phyloP scores from a whole-genome alignment of 1,284 basidiomycete genomes.

The Kalmanozyma brasiliensis region DNA sequence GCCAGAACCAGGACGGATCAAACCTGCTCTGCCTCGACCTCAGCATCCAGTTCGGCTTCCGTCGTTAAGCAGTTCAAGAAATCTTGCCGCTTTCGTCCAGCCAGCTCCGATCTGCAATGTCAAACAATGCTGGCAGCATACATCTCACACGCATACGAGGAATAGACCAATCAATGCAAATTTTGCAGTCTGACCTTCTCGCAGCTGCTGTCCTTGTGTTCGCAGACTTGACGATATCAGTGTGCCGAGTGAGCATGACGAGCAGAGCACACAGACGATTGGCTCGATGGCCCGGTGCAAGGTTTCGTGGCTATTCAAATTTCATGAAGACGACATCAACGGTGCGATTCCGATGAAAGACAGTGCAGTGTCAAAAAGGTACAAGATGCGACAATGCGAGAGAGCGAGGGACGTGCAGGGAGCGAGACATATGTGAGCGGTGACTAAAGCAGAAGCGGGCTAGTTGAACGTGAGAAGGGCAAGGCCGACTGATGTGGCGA shows the following conservation, averaged over 20 bases:
- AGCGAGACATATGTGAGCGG: neutral
- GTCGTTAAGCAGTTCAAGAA: no score
- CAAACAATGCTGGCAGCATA: neutral
- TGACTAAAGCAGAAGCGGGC: neutral
- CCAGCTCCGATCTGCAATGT: neutral
- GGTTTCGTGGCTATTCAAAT: slow-evolving; percentile 2
- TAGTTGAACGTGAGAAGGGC: slow-evolving; percentile 42
- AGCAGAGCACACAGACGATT: no score
- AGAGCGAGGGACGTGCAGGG: slow-evolving; percentile 3
- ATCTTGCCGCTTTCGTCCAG: neutral
- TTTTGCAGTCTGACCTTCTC: no score
- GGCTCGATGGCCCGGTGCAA: no score
- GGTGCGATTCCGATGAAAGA: neutral
- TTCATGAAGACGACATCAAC: neutral
- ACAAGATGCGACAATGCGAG: slow-evolving; percentile 18
- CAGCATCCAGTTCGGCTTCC: slow-evolving; percentile 71
- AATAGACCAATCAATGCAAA: neutral
- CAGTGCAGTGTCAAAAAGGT: neutral
- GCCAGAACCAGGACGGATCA: slow-evolving; percentile 80
- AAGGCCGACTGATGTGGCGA: slow-evolving; percentile 38
- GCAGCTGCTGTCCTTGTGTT: no score
- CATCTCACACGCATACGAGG: slow-evolving; percentile 4
- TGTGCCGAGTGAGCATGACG: no score
- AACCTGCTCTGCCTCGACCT: slow-evolving; percentile 84
- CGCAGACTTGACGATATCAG: no score